These are phyloP conservation scores for Rhododendron kiyosumense DNA, from an alignment of 148 eudicot species.

Conservation along the genomic window DNA sequence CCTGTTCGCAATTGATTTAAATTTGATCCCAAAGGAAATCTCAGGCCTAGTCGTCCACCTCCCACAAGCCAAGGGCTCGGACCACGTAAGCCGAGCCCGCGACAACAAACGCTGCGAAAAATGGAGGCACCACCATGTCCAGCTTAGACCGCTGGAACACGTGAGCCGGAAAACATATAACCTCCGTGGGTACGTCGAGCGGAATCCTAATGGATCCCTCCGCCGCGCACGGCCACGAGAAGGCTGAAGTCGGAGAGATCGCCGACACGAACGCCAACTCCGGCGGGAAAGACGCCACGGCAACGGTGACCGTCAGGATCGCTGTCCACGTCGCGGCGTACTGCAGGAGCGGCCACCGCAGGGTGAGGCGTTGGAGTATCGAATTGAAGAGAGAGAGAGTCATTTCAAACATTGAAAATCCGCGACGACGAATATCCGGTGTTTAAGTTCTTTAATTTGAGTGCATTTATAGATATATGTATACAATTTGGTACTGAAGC, in stretches of 20 bases:
- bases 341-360: slow-evolving; percentile 38
- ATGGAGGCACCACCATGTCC: slow-evolving; percentile 63
- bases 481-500: background rate
- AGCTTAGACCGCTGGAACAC: slow-evolving; percentile 43
- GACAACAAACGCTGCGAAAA: slow-evolving; percentile 67
- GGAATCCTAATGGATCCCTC: slow-evolving; percentile 47
- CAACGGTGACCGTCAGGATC: slow-evolving; percentile 48
- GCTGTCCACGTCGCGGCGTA: slow-evolving; percentile 68
- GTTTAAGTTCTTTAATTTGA: background rate
- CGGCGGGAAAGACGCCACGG: slow-evolving; percentile 53
- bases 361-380: slow-evolving; percentile 18
- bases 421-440: background rate
- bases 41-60: slow-evolving; percentile 17
- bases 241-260: slow-evolving; percentile 38
- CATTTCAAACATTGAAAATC: slow-evolving; percentile 9
- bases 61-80: slow-evolving; percentile 56
- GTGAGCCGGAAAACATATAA: slow-evolving; percentile 52
- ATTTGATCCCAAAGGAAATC: background rate
- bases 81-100: slow-evolving; percentile 62
- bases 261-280: slow-evolving; percentile 61
- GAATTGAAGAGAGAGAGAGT: slow-evolving; percentile 25
- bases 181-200: slow-evolving; percentile 52
- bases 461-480: background rate
- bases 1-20: too few species aligned
- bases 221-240: slow-evolving; percentile 30